Evolutionary conservation across 257 asterid species (phyloP).

Genomic region (Rubia yunnanensis): DNA sequence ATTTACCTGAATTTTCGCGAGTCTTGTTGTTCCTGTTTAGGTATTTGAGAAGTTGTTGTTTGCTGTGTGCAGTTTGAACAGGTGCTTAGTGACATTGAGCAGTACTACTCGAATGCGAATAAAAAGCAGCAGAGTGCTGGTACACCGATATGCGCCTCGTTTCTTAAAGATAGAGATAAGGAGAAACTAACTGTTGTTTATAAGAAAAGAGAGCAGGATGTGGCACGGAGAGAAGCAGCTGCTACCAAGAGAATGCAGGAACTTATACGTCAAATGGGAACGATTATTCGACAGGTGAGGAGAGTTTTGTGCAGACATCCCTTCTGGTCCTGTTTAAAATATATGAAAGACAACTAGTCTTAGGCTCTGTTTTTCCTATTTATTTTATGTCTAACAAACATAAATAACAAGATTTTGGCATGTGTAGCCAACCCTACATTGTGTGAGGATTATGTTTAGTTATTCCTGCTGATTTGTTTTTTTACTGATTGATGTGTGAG

Average conservation of each 20-base stretch:
- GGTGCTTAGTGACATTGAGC: slow-evolving; percentile 62
- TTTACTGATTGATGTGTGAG: not conserved
- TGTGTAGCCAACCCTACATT: not conserved
- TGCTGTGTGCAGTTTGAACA: slow-evolving; percentile 55
- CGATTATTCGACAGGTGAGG: slow-evolving; percentile 51
- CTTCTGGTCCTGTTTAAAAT: not conserved
- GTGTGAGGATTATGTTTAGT: not conserved
- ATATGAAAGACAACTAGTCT: not conserved
- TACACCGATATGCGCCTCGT: slow-evolving; percentile 40
- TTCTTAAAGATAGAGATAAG: slow-evolving; percentile 49
- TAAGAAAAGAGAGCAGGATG: slow-evolving; percentile 64
- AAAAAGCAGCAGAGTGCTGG: slow-evolving; percentile 30
- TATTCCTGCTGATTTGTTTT: not conserved
- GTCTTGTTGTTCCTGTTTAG: not conserved
- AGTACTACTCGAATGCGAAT: slow-evolving; percentile 48
- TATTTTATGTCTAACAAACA: not conserved
- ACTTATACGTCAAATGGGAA: slow-evolving; percentile 62
- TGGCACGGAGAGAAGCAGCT: slow-evolving; percentile 58
- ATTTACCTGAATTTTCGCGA: not conserved
- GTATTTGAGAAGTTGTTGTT: not conserved
- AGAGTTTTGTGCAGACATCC: slow-evolving; percentile 3
- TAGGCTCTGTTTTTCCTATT: not conserved
- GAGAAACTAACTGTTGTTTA: slow-evolving; percentile 40
- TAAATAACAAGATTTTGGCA: not conserved
- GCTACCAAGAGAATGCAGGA: slow-evolving; percentile 83